These are phyloP conservation scores for Ogataea saltuana DNA, from an alignment of 805 yeast genomes.

Conservation along the genomic window DNA sequence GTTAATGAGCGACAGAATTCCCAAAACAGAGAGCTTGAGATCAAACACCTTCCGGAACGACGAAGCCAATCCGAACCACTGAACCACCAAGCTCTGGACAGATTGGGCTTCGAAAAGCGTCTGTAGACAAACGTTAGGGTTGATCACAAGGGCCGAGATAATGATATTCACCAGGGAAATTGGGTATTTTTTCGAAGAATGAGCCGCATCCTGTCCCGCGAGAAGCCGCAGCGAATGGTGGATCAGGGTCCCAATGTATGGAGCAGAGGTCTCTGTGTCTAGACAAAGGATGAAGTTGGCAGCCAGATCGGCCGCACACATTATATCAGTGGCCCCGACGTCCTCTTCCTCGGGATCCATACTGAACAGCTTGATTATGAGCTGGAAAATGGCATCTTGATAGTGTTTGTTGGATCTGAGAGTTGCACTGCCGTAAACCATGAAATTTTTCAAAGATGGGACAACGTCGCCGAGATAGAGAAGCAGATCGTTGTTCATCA, in stretches of 20 bases:
- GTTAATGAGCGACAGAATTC: conserved; percentile 53
- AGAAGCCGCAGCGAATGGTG: conserved; percentile 44
- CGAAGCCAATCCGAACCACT: conserved; percentile 65
- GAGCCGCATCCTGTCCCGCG: conserved; percentile 33
- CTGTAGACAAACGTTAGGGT: conserved; percentile 53
- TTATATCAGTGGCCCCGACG: conserved; percentile 56
- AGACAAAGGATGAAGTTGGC: conserved; percentile 64
- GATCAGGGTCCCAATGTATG: conserved; percentile 48
- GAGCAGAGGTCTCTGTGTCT: conserved; percentile 43
- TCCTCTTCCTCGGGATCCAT: conserved; percentile 37
- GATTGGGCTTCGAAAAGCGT: conserved; percentile 47
- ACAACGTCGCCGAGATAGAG: conserved; percentile 73
- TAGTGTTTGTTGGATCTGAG: conserved; percentile 48
- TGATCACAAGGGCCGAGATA: conserved; percentile 62
- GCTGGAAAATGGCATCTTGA: conserved; percentile 48
- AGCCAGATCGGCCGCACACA: conserved; percentile 60
- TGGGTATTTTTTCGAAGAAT: conserved; percentile 31
- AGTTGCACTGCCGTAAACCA: conserved; percentile 55
- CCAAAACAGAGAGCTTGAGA: conserved; percentile 71
- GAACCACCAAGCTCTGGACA: conserved; percentile 52
- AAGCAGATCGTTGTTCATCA: conserved; percentile 51
- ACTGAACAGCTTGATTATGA: conserved; percentile 46
- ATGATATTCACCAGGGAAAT: conserved; percentile 61
- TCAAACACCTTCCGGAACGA: conserved; percentile 73
- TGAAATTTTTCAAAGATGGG: conserved; percentile 72